Evolutionary conservation across 2,329 filamentous ascomycete genomes (phyloP).

Genomic region (Aspergillus carbonarius): DNA sequence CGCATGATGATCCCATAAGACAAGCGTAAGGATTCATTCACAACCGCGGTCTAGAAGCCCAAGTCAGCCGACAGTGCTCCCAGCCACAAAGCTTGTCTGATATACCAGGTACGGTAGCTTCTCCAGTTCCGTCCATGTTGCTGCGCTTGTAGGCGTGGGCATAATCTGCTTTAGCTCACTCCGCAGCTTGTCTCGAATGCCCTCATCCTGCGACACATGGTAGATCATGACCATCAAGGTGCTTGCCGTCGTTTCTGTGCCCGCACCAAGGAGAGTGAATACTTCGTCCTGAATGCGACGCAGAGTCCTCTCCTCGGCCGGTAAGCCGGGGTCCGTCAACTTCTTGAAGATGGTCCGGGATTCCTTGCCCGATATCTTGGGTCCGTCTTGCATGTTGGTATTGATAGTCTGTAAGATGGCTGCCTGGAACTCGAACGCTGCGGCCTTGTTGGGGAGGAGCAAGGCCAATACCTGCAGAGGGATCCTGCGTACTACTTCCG

Average conservation of each 20-base stretch:
- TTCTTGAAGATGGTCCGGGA: constrained; percentile 29
- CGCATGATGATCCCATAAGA: constrained; percentile 4
- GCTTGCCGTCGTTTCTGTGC: constrained; percentile 37
- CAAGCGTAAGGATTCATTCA: constrained; percentile 14
- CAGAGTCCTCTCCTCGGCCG: constrained; percentile 36
- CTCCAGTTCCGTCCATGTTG: constrained; percentile 34
- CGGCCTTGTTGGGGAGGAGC: constrained; percentile 9
- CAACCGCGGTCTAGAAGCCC: constrained; percentile 5
- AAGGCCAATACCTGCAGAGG: constrained; percentile 13
- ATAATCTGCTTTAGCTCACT: constrained; percentile 31
- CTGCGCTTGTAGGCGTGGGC: constrained; percentile 19
- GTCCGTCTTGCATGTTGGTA: neutral
- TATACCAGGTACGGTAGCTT: constrained; percentile 40
- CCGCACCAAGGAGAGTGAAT: constrained; percentile 31
- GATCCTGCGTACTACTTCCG: constrained; percentile 6
- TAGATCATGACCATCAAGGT: constrained; percentile 33
- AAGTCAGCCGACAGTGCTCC: neutral
- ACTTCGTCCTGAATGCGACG: constrained; percentile 35
- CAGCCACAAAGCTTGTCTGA: neutral
- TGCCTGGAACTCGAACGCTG: constrained; percentile 17
- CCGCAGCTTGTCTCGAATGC: constrained; percentile 21
- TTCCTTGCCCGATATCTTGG: constrained; percentile 11
- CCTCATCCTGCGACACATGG: constrained; percentile 25
- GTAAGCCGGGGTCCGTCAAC: constrained; percentile 35
- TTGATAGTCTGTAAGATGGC: constrained; percentile 3